Evolutionary conservation across 768 basidiomycete genomes (phyloP), one percentile per base, ranked within the genome.

Genomic region (Naganishia friedmannii): DNA sequence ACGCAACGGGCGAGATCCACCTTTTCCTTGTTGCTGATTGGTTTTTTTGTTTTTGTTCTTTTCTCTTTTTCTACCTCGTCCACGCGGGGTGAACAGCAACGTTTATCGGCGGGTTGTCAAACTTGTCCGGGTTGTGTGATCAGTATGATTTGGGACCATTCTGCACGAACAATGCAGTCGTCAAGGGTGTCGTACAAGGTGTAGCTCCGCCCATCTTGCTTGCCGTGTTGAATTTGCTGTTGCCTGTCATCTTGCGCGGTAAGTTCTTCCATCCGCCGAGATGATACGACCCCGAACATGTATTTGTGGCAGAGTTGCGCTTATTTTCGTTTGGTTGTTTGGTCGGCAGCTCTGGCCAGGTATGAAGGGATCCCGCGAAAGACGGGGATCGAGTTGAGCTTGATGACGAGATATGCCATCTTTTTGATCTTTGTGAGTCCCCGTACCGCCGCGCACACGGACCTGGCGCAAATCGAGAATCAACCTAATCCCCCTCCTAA

Each of bases 381-480:
- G 39, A 90, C 88, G 0, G 89, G 87, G 0, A 82, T 98, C 51
- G 95, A 99, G 75, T 85, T 96, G 5, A 90, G 89, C 65, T 81
- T 99, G 77, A 96, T 97, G 94, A 88, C 87, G 0, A 85, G 96
- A 26, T 98, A 85, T 83, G 95, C 95, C 83, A 83, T 92, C 73
- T 96, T 96, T 85, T 89, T 90, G 83, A 90, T 94, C 58, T 82
- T 96, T 66, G 92, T 94, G 81, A 73, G 91, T 87, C 28, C 17
- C 34, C 34, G 34, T 39, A 32, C 9, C 1, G 9, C 26, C 58
- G 53, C 26, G 37, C 19, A 48, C 0, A 45, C 29, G 58, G 74
- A 17, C 13, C n/a, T 56, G 34, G 34, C 34, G 34, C 34, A 12
- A 37, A 12, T 37, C 34, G 34, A 37, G 34, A 12, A 37, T n/a